Evolutionary conservation across 2,329 filamentous ascomycete genomes (phyloP).

Genomic region (Colletotrichum lini): DNA sequence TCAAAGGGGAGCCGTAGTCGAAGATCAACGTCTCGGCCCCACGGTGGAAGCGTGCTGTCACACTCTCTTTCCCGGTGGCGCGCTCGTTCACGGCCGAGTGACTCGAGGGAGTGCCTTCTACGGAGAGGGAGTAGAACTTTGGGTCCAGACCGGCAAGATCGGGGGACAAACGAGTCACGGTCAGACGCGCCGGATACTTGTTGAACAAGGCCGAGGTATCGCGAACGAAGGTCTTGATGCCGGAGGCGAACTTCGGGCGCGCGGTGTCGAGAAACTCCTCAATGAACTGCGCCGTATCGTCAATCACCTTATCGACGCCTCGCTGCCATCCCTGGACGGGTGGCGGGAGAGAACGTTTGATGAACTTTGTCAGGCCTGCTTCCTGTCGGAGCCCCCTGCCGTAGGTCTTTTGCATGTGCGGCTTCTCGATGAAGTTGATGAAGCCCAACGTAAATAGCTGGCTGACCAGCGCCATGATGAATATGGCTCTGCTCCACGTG

Average conservation of each 20-base stretch:
- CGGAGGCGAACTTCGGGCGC: conserved; percentile 86
- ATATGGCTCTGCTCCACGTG: conserved; percentile 89
- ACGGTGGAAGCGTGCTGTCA: conserved; percentile 76
- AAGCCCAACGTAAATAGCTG: conserved; percentile 90
- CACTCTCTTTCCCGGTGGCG: conserved; percentile 80
- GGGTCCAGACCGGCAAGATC: conserved; percentile 86
- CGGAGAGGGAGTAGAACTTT: conserved; percentile 82
- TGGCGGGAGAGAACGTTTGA: conserved; percentile 87
- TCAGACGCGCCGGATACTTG: conserved; percentile 88
- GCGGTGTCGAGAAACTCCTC: conserved; percentile 92
- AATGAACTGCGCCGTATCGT: conserved; percentile 88
- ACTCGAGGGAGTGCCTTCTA: conserved; percentile 76
- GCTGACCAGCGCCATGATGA: conserved; percentile 86
- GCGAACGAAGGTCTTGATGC: conserved; percentile 87
- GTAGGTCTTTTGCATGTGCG: conserved; percentile 99
- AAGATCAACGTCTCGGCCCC: conserved; percentile 83
- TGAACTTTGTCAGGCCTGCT: conserved; percentile 91
- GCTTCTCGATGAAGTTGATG: conserved; percentile 93
- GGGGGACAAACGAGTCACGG: conserved; percentile 82
- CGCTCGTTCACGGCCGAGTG: conserved; percentile 68
- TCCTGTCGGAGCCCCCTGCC: conserved; percentile 86
- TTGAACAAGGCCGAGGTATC: conserved; percentile 92
- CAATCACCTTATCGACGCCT: conserved; percentile 88
- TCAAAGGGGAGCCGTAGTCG: conserved; percentile 91
- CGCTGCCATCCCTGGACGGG: conserved; percentile 88